Evolutionary conservation across 2,329 filamentous ascomycete genomes (phyloP), one percentile per base, ranked within the genome.

Genomic region (Chaetothyriales sp.): DNA sequence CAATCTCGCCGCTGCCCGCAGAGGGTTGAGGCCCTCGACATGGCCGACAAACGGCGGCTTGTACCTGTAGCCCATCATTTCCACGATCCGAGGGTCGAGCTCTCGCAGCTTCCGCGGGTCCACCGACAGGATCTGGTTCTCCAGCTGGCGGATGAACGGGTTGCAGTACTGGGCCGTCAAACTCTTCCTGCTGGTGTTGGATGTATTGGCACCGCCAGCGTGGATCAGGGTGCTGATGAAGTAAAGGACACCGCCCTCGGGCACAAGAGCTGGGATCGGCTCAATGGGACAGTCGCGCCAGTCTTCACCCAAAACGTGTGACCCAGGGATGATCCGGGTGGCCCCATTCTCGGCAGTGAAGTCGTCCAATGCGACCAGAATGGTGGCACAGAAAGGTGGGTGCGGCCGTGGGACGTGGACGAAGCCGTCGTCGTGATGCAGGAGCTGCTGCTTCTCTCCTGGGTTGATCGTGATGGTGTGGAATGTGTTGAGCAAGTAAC

Each of bases 81-180:
- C 59, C 22, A 65, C 62, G 42, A 65, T 64, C 5, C 56, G 50
- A 12, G 57, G 57, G 10, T 60, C 58, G 22, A 65, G 64, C 39
- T 57, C 53, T 15, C 57, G 51, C 48, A 65, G 55, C 48, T 61
- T 60, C 18, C 63, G 55, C 5, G 62, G 63, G 50, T 65, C 63
- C 10, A 65, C 63, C 1, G 62, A 59, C 28, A 65, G 56, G 10
- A 64, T 59, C 50, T 63, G 60, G 49, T 63, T 64, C 55, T 65
- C 63, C 46, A 64, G 61, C 19, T 61, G 59, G 10, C 63, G 62
- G 42, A 65, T 61, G 48, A 61, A 73, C 4, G 66, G 66, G 54
- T 68, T 65, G 25, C 65, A 69, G 57, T 68, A 69, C 57, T 69
- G 66, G n/a, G 67, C 62, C 12, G 66, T 70, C 44, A 65, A 56